A percentile compares a stretch with the other conserved stretches of the same genome.
These are phyloP conservation scores for Coniochaeta sp. DNA, from an alignment of 2,329 filamentous ascomycete genomes.

Conservation along the genomic window DNA sequence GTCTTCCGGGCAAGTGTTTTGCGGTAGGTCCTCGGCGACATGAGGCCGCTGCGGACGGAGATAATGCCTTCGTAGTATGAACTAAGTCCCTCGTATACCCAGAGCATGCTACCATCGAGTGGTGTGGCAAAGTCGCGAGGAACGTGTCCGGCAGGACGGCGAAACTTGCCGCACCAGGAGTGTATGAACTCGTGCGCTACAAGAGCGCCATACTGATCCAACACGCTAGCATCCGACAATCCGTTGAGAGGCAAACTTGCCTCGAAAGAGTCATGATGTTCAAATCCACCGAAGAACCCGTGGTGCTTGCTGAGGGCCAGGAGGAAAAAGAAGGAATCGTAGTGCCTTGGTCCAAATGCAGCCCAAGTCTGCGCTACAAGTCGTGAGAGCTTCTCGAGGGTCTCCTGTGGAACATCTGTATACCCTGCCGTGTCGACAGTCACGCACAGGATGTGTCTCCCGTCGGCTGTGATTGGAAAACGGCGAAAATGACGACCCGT, in stretches of 20 bases:
- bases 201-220: background rate
- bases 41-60: conserved; percentile 5
- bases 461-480: conserved; percentile 1
- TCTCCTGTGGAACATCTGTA: background rate
- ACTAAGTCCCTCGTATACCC: conserved; percentile 10
- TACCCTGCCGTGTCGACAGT: conserved; percentile 1
- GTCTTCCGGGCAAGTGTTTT: background rate
- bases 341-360: conserved; percentile 4
- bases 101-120: conserved; percentile 6
- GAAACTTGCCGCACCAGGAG: conserved; percentile 9
- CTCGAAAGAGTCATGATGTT: conserved; percentile 7
- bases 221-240: background rate
- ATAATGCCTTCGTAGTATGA: conserved; percentile 7
- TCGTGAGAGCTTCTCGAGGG: conserved; percentile 4
- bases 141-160: conserved; percentile 7
- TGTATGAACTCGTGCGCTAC: conserved; percentile 8
- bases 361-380: background rate
- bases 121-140: conserved; percentile 6
- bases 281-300: background rate
- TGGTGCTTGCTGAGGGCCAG: background rate
- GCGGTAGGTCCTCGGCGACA: background rate
- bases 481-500: conserved; percentile 3
- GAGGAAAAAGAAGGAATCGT: background rate
- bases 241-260: background rate
- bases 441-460: conserved; percentile 7